These are phyloP conservation scores for Zygnema cylindricum DNA, from an alignment of 139 green algal species.

Conservation along the genomic window DNA sequence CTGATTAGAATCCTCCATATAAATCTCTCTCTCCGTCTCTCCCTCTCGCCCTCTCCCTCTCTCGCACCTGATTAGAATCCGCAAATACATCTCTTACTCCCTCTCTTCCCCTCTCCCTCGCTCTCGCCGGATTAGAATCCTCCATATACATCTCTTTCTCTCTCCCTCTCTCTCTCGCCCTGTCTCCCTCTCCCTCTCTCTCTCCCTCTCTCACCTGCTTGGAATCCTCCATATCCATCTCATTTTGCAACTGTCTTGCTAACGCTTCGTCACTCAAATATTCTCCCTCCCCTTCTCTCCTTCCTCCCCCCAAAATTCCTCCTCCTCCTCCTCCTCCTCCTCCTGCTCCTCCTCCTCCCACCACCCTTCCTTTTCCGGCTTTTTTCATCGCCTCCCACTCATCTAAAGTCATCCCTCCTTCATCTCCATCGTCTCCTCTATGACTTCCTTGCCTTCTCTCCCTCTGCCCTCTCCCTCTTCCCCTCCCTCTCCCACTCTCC, in stretches of 20 bases:
- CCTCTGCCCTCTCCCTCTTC: neutral
- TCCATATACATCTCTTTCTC: neutral
- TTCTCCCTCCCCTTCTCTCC: neutral
- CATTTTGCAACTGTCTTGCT: neutral
- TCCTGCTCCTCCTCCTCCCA: neutral
- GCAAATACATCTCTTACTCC: neutral
- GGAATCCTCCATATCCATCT: slow-evolving; percentile 14
- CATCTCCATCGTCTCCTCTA: neutral
- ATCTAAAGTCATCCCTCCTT: slow-evolving; percentile 14
- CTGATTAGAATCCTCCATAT: neutral
- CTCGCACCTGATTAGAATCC: neutral
- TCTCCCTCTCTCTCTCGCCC: too few species aligned
- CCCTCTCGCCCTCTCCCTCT: neutral
- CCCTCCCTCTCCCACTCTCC: neutral
- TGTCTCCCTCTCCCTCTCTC: too few species aligned
- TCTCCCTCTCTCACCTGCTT: neutral
- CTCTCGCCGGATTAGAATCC: too few species aligned
- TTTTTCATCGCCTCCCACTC: slow-evolving; percentile 8
- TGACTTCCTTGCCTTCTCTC: neutral
- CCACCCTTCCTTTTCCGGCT: neutral
- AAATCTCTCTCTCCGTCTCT: neutral
- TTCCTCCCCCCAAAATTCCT: neutral
- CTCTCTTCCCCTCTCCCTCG: too few species aligned
- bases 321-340: neutral
- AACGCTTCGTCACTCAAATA: neutral